Percentiles rank a stretch among this genome's conserved stretches.
phyloP scores from a whole-genome alignment of 129 eudicot genomes.

The Saussurea involucrata region DNA sequence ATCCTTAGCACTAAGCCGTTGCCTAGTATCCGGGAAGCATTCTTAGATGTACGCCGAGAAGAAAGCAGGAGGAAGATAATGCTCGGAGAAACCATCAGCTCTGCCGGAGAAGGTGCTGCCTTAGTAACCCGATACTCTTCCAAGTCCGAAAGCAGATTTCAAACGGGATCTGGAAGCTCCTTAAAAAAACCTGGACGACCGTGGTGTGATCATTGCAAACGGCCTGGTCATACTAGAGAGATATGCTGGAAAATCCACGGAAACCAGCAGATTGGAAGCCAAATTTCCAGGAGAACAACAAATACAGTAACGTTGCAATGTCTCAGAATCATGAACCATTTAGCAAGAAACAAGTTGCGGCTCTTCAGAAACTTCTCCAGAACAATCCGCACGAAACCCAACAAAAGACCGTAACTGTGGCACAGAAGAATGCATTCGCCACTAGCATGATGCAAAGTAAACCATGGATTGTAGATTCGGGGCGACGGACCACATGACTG shows the following conservation, averaged over 20 bases:
- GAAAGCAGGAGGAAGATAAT: too few species aligned
- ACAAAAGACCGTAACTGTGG: not conserved
- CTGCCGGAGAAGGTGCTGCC: not conserved
- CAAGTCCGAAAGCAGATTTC: not conserved
- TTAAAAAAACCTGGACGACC: not conserved
- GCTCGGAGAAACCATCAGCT: too few species aligned
- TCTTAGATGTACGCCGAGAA: too few species aligned
- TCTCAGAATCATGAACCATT: too few species aligned
- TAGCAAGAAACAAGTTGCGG: not conserved
- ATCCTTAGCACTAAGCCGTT: too few species aligned
- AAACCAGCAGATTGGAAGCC: not conserved
- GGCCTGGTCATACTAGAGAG: too few species aligned
- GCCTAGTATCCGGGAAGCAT: too few species aligned
- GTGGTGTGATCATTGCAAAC: too few species aligned
- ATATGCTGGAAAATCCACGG: not conserved
- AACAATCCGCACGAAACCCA: not conserved
- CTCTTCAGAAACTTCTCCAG: not conserved
- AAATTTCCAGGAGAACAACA: not conserved
- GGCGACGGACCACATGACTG: not conserved
- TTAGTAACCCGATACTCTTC: not conserved
- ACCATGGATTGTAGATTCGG: not conserved
- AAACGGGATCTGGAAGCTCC: not conserved
- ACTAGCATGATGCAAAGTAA: not conserved
- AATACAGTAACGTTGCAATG: not conserved
- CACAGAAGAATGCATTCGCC: not conserved